Evolutionary conservation across 2,329 filamentous ascomycete genomes (phyloP), one percentile per base, ranked within the genome.

Genomic region (Didymella sp.): DNA sequence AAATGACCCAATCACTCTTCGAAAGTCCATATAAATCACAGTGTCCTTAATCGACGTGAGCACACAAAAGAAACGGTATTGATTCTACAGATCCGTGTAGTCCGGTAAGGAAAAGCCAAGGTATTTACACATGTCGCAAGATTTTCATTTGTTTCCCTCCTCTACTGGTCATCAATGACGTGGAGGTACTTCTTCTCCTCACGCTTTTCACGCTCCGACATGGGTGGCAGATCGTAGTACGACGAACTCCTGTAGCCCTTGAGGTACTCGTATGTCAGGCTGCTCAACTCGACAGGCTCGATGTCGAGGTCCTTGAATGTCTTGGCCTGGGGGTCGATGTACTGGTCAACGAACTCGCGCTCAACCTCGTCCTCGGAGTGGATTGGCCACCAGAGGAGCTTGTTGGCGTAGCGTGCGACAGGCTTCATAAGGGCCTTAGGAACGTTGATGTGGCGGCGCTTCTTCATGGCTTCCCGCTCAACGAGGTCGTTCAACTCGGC

Each of bases 171-270:
- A 38, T 77, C 75, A 47, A 77, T 66, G 58, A 99, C 93, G 77
- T 99, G 95, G 77, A 98, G 81, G 77, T 96, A 99, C 84, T 97
- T 95, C 85, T 89, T 95, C 80, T 98, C 93, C 78, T 98, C 93
- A 70, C 86, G 85, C 85, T 88, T 95, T 84, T 99, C 95, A 78
- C 89, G 90, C 81, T 97, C 94, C 30, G 94, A 97, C 72, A 94
- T 89, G 45, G 95, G 94, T 47, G 95, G 95, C 66, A 98, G 84
- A 75, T 99, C 94, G 78, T 96, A 96, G 85, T 89, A 95, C 71
- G 88, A 86, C 56, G 89, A 86, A 79, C 90, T 94, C 75, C 95
- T 89, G 84, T 91, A 97, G 77, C 88, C 89, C 90, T 96, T 90
- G 82, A 98, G 79, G 80, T 99, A 99, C 78, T 96, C 90, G 79